Evolutionary conservation across 768 basidiomycete genomes (phyloP), one percentile per base, ranked within the genome.

Genomic region (Trametes maxima): DNA sequence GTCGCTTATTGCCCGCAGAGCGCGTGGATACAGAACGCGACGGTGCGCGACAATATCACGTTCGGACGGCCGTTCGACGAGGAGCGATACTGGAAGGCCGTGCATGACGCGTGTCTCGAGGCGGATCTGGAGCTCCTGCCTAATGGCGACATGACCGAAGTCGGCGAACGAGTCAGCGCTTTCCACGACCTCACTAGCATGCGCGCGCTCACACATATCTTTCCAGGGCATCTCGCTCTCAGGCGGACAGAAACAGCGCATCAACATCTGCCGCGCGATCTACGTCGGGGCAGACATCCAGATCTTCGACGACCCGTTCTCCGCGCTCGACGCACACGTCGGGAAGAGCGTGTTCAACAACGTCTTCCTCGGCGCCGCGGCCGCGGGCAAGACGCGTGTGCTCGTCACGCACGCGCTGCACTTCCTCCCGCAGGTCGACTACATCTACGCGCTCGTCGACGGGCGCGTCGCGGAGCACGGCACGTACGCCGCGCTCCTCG

Each of bases 11-110:
- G 91, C 66, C 86, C 88, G 16, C 95, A 98, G 70, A 87, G 80
- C 45, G 89, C 94, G 12, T 97, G 94, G 94, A 95, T 98, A 59
- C 92, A 94, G 85, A 90, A 92, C 72, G 83, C 92, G 0, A 95
- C 94, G 0, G 84, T 95, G 36, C 82, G 92, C 53, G 93, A 96
- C 46, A 97, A 96, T 67, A 85, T 97, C 55, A 86, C 89, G 64
- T 97, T 97, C 60, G 94, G 94, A 39, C 79, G 86, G 36, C 86
- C 89, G 6, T 94, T 88, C 65, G 90, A 95, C 25, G 87, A 89
- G 65, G 84, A 86, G 54, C 80, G 83, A 57, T 95, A 95, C 70
- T 92, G 91, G 92, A 82, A 84, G 35, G 92, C 88, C 1, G 77
- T 96, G 42, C 78, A 78, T 5, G 89, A 90, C 68, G 83, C 93